Evolutionary conservation across 768 basidiomycete genomes (phyloP).

Genomic region (Auriscalpium microsporum): DNA sequence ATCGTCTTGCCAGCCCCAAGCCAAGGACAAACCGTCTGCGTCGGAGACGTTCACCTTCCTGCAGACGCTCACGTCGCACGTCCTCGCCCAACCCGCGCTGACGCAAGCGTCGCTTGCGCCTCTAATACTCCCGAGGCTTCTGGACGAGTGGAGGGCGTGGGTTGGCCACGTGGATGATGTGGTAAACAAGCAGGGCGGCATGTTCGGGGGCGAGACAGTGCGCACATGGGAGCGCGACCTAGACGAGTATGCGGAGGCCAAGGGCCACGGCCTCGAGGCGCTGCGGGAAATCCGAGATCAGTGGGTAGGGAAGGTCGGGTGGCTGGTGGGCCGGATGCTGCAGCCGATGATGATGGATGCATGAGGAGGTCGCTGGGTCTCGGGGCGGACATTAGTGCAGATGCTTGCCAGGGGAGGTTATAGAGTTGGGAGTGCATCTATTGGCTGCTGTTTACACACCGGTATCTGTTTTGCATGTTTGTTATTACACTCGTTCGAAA

Average conservation of each 20-base stretch:
- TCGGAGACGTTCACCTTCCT: conserved; percentile 70
- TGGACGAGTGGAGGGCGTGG: conserved; percentile 76
- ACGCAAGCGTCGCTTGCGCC: conserved; percentile 51
- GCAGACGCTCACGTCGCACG: conserved; percentile 55
- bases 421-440: not conserved
- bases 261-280: conserved; percentile 33
- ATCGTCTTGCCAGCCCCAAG: conserved; percentile 35
- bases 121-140: conserved; percentile 52
- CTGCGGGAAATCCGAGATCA: conserved; percentile 46
- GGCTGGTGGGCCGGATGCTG: conserved; percentile 49
- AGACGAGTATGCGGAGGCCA: conserved; percentile 55
- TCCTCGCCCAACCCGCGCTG: conserved; percentile 60
- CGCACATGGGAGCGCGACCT: conserved; percentile 59
- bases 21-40: conserved; percentile 62
- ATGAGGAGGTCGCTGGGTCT: conserved; percentile 10
- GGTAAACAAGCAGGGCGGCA: conserved; percentile 65
- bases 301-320: conserved; percentile 72
- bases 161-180: conserved; percentile 56
- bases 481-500: not conserved
- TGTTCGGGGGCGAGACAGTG: conserved; percentile 72
- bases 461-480: not conserved
- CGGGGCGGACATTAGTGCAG: conserved; percentile 1
- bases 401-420: not conserved
- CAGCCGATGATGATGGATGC: conserved; percentile 28
- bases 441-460: not conserved